Evolutionary conservation across 345 rosid species (phyloP).

Genomic region (Gossypium stocksii): DNA sequence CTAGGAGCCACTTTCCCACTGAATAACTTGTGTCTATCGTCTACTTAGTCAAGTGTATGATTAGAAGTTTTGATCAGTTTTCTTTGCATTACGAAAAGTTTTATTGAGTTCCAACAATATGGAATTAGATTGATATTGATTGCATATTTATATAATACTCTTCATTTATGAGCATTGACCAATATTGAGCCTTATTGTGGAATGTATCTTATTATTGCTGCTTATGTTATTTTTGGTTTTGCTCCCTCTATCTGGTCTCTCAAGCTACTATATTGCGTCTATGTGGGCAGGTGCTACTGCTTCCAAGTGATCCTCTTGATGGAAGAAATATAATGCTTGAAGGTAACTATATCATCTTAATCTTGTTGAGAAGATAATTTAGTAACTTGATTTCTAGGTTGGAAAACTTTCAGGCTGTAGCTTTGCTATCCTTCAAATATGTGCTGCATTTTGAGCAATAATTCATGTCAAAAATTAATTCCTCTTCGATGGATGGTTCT

Average conservation of each 20-base stretch:
- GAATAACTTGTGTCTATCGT: neutral
- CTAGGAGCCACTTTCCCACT: neutral
- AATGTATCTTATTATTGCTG: neutral
- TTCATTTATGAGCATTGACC: neutral
- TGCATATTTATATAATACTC: neutral
- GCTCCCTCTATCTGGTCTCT: neutral
- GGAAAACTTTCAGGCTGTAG: neutral
- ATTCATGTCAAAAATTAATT: neutral
- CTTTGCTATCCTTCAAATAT: neutral
- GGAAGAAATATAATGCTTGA: slow-evolving; percentile 94
- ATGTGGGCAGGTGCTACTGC: slow-evolving; percentile 52
- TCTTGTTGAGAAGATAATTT: neutral
- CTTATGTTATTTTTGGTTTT: slow-evolving; percentile 7
- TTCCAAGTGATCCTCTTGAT: slow-evolving; percentile 93
- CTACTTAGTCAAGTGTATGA: neutral
- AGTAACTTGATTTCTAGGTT: neutral
- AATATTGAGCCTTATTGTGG: neutral
- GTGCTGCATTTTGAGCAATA: slow-evolving; percentile 1
- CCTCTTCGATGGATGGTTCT: neutral
- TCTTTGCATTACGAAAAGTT: neutral
- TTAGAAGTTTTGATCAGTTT: neutral
- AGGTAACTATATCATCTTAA: slow-evolving; percentile 44
- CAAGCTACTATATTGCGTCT: slow-evolving; percentile 3
- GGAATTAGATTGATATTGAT: neutral
- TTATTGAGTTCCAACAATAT: neutral